A percentile compares a stretch with the other conserved stretches of the same genome.
phyloP scores from a whole-genome alignment of 371 early-diverging fungal genomes.

The Mortierella polycephala region DNA sequence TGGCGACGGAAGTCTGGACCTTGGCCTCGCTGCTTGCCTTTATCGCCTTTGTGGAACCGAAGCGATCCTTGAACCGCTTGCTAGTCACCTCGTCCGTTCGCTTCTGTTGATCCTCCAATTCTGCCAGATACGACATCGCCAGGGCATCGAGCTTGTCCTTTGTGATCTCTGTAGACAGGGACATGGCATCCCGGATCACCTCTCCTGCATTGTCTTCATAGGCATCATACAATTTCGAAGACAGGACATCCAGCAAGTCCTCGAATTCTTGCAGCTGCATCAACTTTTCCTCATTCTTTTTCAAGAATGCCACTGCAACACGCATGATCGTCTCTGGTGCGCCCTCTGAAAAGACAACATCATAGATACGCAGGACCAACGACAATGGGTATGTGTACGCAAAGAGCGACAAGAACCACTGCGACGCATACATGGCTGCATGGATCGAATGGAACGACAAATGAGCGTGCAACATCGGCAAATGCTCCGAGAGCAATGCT shows the following conservation, averaged over 20 bases:
- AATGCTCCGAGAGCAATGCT: constrained; percentile 75
- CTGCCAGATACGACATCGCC: constrained; percentile 71
- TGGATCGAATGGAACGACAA: constrained; percentile 78
- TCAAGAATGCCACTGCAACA: constrained; percentile 87
- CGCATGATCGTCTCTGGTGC: constrained; percentile 88
- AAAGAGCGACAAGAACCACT: constrained; percentile 96
- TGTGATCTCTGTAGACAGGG: constrained; percentile 73
- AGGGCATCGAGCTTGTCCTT: constrained; percentile 77
- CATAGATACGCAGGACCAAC: constrained; percentile 90
- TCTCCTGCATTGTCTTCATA: constrained; percentile 71
- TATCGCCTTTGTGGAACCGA: constrained; percentile 32
- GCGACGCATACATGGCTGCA: constrained; percentile 92
- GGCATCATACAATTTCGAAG: constrained; percentile 81
- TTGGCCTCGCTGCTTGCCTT: constrained; percentile 5
- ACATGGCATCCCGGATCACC: constrained; percentile 84
- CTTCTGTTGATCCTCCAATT: constrained; percentile 71
- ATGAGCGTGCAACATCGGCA: constrained; percentile 83
- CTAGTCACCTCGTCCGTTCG: constrained; percentile 69
- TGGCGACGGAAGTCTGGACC: constrained; percentile 5
- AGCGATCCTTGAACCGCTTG: constrained; percentile 50
- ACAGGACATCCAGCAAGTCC: constrained; percentile 81
- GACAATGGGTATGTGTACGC: constrained; percentile 93
- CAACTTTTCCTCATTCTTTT: constrained; percentile 75
- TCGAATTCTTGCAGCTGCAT: constrained; percentile 86
- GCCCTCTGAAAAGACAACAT: constrained; percentile 90